Evolutionary conservation across 257 asterid genomes (phyloP), one percentile per base, ranked within the genome.

Genomic region (Lycium barbarum): DNA sequence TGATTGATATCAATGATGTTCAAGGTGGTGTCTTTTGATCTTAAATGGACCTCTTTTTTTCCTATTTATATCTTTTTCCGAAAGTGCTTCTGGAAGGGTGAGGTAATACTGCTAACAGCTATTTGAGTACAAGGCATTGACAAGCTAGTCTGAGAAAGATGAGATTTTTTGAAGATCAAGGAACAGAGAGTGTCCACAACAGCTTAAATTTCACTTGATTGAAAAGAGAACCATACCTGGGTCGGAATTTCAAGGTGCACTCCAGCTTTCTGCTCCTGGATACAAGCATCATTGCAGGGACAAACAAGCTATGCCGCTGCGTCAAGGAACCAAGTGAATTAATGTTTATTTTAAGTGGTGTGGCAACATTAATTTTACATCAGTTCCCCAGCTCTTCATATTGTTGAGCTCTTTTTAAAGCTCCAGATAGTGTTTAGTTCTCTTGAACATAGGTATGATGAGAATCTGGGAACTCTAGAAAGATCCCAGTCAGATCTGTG

Each of bases 291-390:
- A 3, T 66, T 88, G 63, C 90, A 92, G 63, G 13, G 82, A 90
- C 20, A 87, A 90, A 22, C 95, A 89, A 40, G 97, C 93, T 43
- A 79, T 94, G 54, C 76, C 88, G 63, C 67, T 92, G 80, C 91
- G 87, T 15, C 87, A 87, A 83, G 97, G 87, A 78, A 94, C 93
- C 14, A 91, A 88, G 86, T 92, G 73, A 89, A 86, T 87, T 93
- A 91, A 74, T 87, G 94, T 5, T 63, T 63, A 66, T 12, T 94
- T 91, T 58, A 86, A 83, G 55, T 91, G 93, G 18, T 86, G 59
- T 22, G 90, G 93, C 1, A 87, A 43, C 26, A 58, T 93, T 59
- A 90, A 93, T 49, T 93, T 93, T 87, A 80, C 89, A 26, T 53
- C 66, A 90, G 84, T 83, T 84, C 11, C 83, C 86, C n/a, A 88